Evolutionary conservation across 1,284 basidiomycete genomes (phyloP).

Genomic region (Ustilago shanxiensis): DNA sequence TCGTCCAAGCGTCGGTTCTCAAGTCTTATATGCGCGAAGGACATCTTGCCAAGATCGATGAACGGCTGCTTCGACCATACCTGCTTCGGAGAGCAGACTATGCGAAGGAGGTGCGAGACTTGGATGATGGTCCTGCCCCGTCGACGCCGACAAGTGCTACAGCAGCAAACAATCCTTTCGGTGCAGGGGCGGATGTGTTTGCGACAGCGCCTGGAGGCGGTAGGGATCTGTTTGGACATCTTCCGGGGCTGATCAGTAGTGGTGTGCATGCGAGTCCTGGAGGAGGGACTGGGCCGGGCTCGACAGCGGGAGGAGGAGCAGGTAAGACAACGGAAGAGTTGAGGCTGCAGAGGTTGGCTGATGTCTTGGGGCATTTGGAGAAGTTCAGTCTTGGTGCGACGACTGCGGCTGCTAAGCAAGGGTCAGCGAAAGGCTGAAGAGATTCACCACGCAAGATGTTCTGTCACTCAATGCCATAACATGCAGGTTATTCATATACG

Average conservation of each 20-base stretch:
- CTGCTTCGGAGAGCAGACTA: conserved; percentile 89
- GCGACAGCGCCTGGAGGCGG: conserved; percentile 11
- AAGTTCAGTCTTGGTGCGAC: conserved; percentile 20
- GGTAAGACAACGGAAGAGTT: conserved; percentile 25
- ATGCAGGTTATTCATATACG: neutral
- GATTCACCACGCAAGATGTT: neutral
- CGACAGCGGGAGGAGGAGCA: neutral
- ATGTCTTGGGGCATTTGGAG: conserved; percentile 44
- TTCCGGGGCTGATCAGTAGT: conserved; percentile 33
- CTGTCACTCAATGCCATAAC: neutral
- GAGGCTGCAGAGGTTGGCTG: conserved; percentile 36
- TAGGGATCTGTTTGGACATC: conserved; percentile 37
- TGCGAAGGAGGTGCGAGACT: conserved; percentile 63
- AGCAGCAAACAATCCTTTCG: conserved; percentile 26
- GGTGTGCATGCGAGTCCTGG: conserved; percentile 2
- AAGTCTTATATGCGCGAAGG: conserved; percentile 69
- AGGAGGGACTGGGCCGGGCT: neutral
- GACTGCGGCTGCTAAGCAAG: conserved; percentile 9
- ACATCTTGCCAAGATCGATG: conserved; percentile 82
- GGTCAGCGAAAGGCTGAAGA: neutral
- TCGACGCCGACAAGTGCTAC: conserved; percentile 20
- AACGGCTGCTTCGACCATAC: conserved; percentile 88
- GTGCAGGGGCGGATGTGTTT: conserved; percentile 11
- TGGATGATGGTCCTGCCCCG: conserved; percentile 40
- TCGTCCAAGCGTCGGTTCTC: conserved; percentile 67